Evolutionary conservation across 2,329 filamentous ascomycete genomes (phyloP).

Genomic region (Cercospora sp.): DNA sequence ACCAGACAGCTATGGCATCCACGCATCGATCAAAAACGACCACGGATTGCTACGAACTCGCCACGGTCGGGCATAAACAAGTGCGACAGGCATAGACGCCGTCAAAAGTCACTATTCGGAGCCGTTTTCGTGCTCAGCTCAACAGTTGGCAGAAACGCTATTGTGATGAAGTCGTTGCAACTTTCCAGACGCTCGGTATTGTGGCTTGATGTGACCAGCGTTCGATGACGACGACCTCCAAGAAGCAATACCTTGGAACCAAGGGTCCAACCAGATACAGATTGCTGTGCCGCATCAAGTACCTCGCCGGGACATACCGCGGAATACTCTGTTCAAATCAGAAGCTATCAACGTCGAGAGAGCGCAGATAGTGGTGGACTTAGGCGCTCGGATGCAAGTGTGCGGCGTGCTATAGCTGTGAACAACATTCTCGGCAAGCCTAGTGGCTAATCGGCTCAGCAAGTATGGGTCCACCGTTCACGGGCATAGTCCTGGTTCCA

Average conservation of each 20-base stretch:
- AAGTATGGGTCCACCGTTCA: background rate
- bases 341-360: background rate
- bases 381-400: background rate
- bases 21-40: slow-evolving; percentile 1
- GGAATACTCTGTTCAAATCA: background rate
- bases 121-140: background rate
- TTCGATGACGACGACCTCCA: slow-evolving; percentile 9
- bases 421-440: background rate
- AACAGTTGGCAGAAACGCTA: background rate
- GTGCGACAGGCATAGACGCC: slow-evolving; percentile 1
- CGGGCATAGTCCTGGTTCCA: slow-evolving; percentile 3
- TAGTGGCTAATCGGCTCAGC: background rate
- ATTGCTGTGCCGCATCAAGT: slow-evolving; percentile 6
- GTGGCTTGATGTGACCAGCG: slow-evolving; percentile 5
- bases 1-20: background rate
- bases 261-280: slow-evolving; percentile 5
- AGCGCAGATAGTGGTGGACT: background rate
- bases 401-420: slow-evolving; percentile 10
- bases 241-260: slow-evolving; percentile 4
- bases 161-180: background rate
- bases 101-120: slow-evolving; percentile 12
- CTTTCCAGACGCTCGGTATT: slow-evolving; percentile 2
- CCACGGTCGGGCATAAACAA: slow-evolving; percentile 5
- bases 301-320: background rate
- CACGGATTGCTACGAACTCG: background rate